Percentiles rank a stretch among this genome's conserved stretches.
Conservation (phyloP, 2,329 filamentous ascomycete species). For the Paradendryphiella salina region DNA sequence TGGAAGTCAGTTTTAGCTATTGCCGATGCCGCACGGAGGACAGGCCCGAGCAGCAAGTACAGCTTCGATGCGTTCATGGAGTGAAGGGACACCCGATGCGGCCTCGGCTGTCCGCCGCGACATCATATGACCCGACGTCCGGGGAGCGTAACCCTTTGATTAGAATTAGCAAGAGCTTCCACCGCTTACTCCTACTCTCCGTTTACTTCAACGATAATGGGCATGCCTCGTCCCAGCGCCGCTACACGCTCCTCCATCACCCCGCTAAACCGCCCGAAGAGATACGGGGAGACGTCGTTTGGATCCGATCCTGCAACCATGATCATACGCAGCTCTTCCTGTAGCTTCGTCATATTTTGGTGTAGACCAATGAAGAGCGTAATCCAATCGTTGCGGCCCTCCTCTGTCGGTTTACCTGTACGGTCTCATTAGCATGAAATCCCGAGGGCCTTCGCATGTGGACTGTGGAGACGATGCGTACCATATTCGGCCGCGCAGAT, state of each 20-base stretch:
- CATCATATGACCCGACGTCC: background rate
- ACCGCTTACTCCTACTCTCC: background rate
- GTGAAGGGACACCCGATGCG: background rate
- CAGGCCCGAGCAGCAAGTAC: background rate
- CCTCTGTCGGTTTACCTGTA: conserved; percentile 1
- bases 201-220: background rate
- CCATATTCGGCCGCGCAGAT: conserved; percentile 1
- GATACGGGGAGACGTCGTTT: background rate
- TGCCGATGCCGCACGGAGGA: too few species aligned
- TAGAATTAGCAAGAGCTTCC: background rate
- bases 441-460: too few species aligned
- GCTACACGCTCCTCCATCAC: background rate
- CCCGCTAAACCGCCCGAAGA: background rate
- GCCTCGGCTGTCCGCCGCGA: background rate
- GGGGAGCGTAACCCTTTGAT: background rate
- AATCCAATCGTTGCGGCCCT: conserved; percentile 1
- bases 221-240: background rate
- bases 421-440: background rate
- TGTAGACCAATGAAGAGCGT: background rate
- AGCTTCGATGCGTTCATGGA: background rate
- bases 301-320: background rate
- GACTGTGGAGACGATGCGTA: background rate
- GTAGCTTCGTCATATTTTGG: background rate
- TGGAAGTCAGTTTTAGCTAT: too few species aligned
- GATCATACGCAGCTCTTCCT: background rate